Percentiles rank a stretch among this genome's conserved stretches.
phyloP scores from a whole-genome alignment of 257 asterid species.

The Verbascum thapsus region DNA sequence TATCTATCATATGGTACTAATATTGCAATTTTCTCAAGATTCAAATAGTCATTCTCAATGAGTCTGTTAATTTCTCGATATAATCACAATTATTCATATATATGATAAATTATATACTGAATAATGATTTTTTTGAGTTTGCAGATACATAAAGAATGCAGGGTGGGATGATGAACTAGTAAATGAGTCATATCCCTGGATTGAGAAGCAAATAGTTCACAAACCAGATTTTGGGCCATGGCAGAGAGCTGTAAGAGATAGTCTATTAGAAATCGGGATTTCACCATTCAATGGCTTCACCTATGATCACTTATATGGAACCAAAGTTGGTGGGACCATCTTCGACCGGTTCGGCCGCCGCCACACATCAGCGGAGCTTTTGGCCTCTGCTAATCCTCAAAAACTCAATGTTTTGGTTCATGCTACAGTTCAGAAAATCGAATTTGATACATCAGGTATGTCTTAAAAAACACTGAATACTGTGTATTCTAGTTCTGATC shows the following conservation, averaged over 20 bases:
- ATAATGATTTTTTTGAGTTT: not conserved
- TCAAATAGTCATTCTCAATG: no score
- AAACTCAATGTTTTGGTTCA: constrained; percentile 69
- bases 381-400: constrained; percentile 64
- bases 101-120: no score
- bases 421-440: constrained; percentile 76
- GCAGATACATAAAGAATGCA: constrained; percentile 61
- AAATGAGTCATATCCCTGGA: constrained; percentile 88
- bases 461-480: not conserved
- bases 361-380: constrained; percentile 90
- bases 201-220: constrained; percentile 87
- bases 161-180: constrained; percentile 93
- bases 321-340: constrained; percentile 94
- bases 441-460: constrained; percentile 65
- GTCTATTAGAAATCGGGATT: constrained; percentile 80
- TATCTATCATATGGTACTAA: no score
- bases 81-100: no score
- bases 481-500: no score
- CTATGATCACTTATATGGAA: constrained; percentile 84
- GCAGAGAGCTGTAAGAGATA: constrained; percentile 75
- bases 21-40: no score
- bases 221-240: constrained; percentile 70
- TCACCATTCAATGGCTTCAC: constrained; percentile 96
- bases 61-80: no score
- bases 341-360: constrained; percentile 88